These are phyloP conservation scores for Manihot esculenta DNA, from an alignment of 441 rosid genomes.

Conservation along the genomic window DNA sequence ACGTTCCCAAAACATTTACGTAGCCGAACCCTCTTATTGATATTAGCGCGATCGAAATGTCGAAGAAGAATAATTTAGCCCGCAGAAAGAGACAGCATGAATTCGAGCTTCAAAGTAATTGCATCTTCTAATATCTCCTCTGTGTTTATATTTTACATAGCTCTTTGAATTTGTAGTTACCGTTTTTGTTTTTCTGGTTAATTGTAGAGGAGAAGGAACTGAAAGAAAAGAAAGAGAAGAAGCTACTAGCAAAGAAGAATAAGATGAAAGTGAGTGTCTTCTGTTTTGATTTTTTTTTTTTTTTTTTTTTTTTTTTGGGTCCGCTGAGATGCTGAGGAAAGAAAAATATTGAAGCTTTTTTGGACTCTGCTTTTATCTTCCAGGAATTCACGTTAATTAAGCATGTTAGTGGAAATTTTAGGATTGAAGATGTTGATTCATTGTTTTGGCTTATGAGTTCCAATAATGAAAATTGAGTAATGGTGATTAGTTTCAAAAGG, in stretches of 20 bases:
- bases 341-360: too few relatives aligned
- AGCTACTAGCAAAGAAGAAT: constrained; percentile 79
- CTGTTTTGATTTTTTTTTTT: too few relatives aligned
- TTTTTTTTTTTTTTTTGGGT: too few relatives aligned
- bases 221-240: constrained; percentile 59
- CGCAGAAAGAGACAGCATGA: constrained; percentile 80
- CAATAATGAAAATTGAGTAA: neutral
- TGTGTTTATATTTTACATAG: neutral
- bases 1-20: neutral
- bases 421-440: too few relatives aligned
- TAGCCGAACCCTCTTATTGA: neutral
- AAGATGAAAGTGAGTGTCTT: constrained; percentile 75
- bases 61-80: constrained; percentile 91
- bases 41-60: constrained; percentile 38
- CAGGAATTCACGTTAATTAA: too few relatives aligned
- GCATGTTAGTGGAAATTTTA: too few relatives aligned
- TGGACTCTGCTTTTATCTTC: too few relatives aligned
- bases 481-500: neutral
- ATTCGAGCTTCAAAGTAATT: constrained; percentile 70
- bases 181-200: constrained; percentile 16
- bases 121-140: neutral
- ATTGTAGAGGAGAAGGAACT: constrained; percentile 70
- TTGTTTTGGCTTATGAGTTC: neutral
- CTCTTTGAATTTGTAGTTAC: neutral
- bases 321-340: too few relatives aligned